These are phyloP conservation scores for Endocarpon pusillum DNA, from an alignment of 495 filamentous ascomycete genomes.

Conservation along the genomic window DNA sequence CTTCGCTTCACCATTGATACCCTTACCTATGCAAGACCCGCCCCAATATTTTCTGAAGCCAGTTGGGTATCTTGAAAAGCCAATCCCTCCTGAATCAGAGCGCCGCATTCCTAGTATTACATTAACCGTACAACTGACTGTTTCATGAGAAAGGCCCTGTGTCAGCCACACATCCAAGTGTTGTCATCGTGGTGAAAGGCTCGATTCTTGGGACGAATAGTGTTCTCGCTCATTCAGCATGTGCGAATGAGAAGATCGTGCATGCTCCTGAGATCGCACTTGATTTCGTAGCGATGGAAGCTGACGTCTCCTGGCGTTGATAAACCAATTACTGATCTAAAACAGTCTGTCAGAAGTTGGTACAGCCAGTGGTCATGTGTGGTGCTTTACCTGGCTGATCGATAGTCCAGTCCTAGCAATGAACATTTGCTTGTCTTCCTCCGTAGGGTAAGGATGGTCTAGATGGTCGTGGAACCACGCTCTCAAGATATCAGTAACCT, in stretches of 20 bases:
- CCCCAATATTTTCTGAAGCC: too few relatives aligned
- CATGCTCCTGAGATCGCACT: conserved; percentile 14
- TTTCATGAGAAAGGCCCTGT: too few relatives aligned
- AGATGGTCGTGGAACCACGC: conserved; percentile 64
- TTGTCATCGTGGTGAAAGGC: conserved; percentile 1
- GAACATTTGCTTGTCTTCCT: conserved; percentile 77
- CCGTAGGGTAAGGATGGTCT: conserved; percentile 71
- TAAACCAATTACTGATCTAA: conserved; percentile 92
- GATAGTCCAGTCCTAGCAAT: conserved; percentile 59
- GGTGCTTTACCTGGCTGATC: conserved; percentile 57
- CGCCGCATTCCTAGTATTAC: too few relatives aligned
- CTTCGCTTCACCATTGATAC: too few relatives aligned
- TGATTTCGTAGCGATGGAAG: conserved; percentile 49
- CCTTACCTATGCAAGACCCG: too few relatives aligned
- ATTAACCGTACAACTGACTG: too few relatives aligned
- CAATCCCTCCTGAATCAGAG: too few relatives aligned
- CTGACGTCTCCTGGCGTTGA: conserved; percentile 70
- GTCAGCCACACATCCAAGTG: too few relatives aligned
- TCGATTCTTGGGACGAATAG: conserved; percentile 1
- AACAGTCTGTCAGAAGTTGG: background rate
- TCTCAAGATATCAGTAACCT: conserved; percentile 66
- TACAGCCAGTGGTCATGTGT: background rate
- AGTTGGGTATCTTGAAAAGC: too few relatives aligned
- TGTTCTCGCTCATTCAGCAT: background rate
- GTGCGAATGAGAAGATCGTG: background rate